Conservation (phyloP, 2,329 filamentous ascomycete species). For the Ophiocordyceps robertsii region DNA sequence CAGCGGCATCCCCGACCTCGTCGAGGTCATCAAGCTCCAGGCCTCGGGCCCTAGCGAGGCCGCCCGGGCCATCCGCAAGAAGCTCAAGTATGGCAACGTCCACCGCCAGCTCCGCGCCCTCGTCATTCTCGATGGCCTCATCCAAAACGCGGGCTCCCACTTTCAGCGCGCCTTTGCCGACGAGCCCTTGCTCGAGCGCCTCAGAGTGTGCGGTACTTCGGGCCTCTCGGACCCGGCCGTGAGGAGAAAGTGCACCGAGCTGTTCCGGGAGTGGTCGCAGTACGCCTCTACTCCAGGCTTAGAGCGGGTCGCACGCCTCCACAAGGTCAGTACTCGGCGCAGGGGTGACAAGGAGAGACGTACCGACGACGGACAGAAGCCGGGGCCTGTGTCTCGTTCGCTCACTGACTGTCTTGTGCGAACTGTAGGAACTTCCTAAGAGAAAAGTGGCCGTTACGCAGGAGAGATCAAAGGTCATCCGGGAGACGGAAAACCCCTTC, state of each 20-base stretch:
- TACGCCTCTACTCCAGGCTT: constrained; percentile 75
- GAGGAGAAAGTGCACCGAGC: constrained; percentile 71
- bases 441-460: constrained; percentile 61
- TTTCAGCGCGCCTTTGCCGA: constrained; percentile 85
- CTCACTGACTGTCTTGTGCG: background rate
- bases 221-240: constrained; percentile 74
- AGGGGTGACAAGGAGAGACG: background rate
- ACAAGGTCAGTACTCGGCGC: constrained; percentile 36
- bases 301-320: constrained; percentile 64
- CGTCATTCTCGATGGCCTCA: constrained; percentile 78
- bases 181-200: constrained; percentile 78
- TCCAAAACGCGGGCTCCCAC: constrained; percentile 80
- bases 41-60: constrained; percentile 76
- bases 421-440: constrained; percentile 41
- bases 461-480: constrained; percentile 69
- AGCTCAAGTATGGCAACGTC: constrained; percentile 94
- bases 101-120: constrained; percentile 85
- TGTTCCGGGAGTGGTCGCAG: constrained; percentile 81
- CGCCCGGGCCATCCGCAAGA: constrained; percentile 86
- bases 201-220: constrained; percentile 78
- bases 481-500: constrained; percentile 66
- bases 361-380: no score
- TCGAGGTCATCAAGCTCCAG: constrained; percentile 88
- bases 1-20: constrained; percentile 81
- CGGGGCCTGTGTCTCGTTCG: background rate